Evolutionary conservation across 2,329 filamentous ascomycete genomes (phyloP).

Genomic region (Ceratocystiopsis brevicomis): DNA sequence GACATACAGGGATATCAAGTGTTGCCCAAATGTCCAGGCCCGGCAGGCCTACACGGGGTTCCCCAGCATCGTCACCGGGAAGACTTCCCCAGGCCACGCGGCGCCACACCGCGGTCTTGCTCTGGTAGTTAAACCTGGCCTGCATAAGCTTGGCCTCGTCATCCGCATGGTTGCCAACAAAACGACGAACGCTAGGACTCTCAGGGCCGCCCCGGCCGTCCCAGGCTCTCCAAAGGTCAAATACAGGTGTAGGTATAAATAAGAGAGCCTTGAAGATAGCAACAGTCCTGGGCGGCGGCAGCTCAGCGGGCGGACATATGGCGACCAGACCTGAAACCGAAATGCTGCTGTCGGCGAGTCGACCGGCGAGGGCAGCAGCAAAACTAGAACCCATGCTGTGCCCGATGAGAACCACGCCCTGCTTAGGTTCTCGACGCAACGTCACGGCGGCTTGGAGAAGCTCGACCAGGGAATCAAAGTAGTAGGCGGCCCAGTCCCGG

Average conservation of each 20-base stretch:
- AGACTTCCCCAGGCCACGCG: slow-evolving; percentile 60
- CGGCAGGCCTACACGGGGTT: slow-evolving; percentile 44
- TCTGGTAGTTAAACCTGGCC: slow-evolving; percentile 63
- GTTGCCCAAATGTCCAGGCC: slow-evolving; percentile 52
- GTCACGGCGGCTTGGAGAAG: slow-evolving; percentile 60
- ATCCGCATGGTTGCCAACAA: slow-evolving; percentile 51
- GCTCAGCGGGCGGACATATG: slow-evolving; percentile 58
- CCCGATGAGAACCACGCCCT: slow-evolving; percentile 62
- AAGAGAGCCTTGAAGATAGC: slow-evolving; percentile 35
- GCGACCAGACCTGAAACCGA: slow-evolving; percentile 44
- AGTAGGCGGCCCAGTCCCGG: slow-evolving; percentile 59
- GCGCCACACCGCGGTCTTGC: slow-evolving; percentile 62
- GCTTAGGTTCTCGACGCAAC: slow-evolving; percentile 48
- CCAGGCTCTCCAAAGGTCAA: slow-evolving; percentile 58
- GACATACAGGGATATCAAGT: slow-evolving; percentile 53
- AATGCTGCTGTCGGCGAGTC: slow-evolving; percentile 16
- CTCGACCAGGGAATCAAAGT: slow-evolving; percentile 52
- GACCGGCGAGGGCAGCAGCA: slow-evolving; percentile 47
- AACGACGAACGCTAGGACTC: slow-evolving; percentile 61
- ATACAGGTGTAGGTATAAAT: slow-evolving; percentile 50
- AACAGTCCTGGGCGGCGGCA: slow-evolving; percentile 22
- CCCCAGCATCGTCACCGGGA: slow-evolving; percentile 35
- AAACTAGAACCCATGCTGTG: slow-evolving; percentile 84
- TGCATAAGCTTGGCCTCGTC: slow-evolving; percentile 48
- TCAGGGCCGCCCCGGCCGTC: slow-evolving; percentile 61